Base-by-base conservation (phyloP, 1,284 basidiomycete genomes). In the Ceratobasidium sp. region DNA sequence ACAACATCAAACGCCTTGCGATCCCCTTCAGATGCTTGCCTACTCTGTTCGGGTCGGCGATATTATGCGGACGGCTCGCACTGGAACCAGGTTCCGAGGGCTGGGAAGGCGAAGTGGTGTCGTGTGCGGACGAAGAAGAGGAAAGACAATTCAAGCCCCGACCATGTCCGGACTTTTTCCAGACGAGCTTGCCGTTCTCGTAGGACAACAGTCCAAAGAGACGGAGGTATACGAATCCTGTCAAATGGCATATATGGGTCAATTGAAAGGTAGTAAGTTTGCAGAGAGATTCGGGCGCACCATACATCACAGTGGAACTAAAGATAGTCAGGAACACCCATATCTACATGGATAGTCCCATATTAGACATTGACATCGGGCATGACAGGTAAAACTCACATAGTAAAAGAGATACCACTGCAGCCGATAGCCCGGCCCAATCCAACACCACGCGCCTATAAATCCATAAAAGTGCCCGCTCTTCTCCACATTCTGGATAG, bases 391-490 rank as follows among this genome's bases (percentile, higher is more conserved):
- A 29, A 29, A 29, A 61, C 69, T 61, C 29, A 71, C 69, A 32
- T 71, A 71, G 34, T 61, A 15, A 25, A 46, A 71, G 2, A 71
- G 15, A 25, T 61, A 71, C 11, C 69, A 34, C n/a, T 71, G 56
- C 3, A 43, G 13, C 19, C 61, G 69, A 25, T 71, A 71, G 29
- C 52, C 69, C 22, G 59, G 54, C 19, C 69, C 69, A 5, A 71
- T 40, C 69, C 69, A 71, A 32, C 69, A 71, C 69, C 69, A 71
- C 17, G 69, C 69, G 37, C 69, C 69, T 22, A 56, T 49, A 49
- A 71, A 22, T 8, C 69, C 69, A 34, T 71, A 71, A 34, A 71
- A 71, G 49, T 57, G 43, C 13, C 69, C 69, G 25, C 22, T 44
- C 7, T 9, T 25, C 7, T 61, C 43, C n/a, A 71, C 37, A 17